Evolutionary conservation across 2,329 filamentous ascomycete genomes (phyloP).

Genomic region (Exserohilum rostratum): DNA sequence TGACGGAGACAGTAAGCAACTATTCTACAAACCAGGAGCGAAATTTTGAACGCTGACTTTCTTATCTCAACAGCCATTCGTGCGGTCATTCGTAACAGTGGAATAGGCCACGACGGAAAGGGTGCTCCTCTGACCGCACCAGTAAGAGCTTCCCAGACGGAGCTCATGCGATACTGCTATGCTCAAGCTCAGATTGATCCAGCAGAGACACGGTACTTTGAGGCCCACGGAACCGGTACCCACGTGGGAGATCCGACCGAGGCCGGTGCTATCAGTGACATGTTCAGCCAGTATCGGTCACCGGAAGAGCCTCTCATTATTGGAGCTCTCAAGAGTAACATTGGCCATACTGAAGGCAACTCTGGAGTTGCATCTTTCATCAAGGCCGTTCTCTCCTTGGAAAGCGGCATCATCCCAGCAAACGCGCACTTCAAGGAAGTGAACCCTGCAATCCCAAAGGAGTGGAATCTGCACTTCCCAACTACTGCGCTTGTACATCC

Average conservation of each 20-base stretch:
- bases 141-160: conserved; percentile 52
- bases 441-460: conserved; percentile 16
- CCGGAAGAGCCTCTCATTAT: conserved; percentile 9
- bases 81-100: conserved; percentile 29
- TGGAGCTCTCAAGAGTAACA: conserved; percentile 30
- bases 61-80: conserved; percentile 14
- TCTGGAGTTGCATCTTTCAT: conserved; percentile 46
- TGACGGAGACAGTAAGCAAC: conserved; percentile 22
- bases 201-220: conserved; percentile 25
- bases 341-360: conserved; percentile 50
- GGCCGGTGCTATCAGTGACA: conserved; percentile 13
- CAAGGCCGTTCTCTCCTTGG: conserved; percentile 49
- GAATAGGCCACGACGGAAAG: conserved; percentile 23
- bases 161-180: conserved; percentile 40
- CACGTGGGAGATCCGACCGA: conserved; percentile 47
- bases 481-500: background rate
- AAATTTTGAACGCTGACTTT: background rate
- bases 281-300: conserved; percentile 22
- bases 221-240: conserved; percentile 57
- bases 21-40: background rate
- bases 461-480: background rate
- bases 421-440: conserved; percentile 20
- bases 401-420: conserved; percentile 41
- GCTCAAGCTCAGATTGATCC: conserved; percentile 41
- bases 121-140: conserved; percentile 15